Percentiles rank a stretch among this genome's conserved stretches.
phyloP scores from a whole-genome alignment of 2,329 filamentous ascomycete species.

The Dactylellina parvicollis region DNA sequence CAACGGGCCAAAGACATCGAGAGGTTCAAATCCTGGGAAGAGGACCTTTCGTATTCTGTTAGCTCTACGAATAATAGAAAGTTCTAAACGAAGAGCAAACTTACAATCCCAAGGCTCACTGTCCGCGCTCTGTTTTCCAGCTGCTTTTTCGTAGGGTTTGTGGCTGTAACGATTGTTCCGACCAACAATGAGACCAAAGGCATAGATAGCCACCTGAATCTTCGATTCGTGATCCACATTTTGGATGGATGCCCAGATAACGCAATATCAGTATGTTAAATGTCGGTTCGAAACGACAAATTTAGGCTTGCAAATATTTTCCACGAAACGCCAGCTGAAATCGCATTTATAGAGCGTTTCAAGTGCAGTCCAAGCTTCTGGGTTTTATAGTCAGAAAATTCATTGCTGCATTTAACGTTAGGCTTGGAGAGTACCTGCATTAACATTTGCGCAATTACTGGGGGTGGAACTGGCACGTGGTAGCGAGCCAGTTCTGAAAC shows the following conservation, averaged over 20 bases:
- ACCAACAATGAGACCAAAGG: neutral
- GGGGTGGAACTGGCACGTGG: neutral
- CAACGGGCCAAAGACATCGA: slow-evolving; percentile 65
- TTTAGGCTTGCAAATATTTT: no score
- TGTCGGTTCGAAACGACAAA: no score
- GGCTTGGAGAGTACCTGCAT: neutral
- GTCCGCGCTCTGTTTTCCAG: slow-evolving; percentile 6
- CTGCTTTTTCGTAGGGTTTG: slow-evolving; percentile 17
- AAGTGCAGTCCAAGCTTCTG: no score
- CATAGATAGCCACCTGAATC: no score
- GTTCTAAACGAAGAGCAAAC: neutral
- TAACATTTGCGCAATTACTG: neutral
- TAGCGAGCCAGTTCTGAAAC: neutral
- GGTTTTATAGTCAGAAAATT: neutral
- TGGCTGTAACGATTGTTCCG: neutral
- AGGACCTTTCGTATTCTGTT: slow-evolving; percentile 57
- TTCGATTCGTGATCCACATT: no score
- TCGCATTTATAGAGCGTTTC: neutral
- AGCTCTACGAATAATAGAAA: neutral
- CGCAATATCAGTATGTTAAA: no score
- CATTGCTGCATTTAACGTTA: neutral
- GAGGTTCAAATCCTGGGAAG: slow-evolving; percentile 63
- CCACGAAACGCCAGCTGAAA: no score
- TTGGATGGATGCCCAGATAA: no score
- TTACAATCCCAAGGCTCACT: slow-evolving; percentile 18